Evolutionary conservation across 1,139 yeast species (phyloP), one percentile per base, ranked within the genome.

Genomic region (Magnusiomyces suaveolens): DNA sequence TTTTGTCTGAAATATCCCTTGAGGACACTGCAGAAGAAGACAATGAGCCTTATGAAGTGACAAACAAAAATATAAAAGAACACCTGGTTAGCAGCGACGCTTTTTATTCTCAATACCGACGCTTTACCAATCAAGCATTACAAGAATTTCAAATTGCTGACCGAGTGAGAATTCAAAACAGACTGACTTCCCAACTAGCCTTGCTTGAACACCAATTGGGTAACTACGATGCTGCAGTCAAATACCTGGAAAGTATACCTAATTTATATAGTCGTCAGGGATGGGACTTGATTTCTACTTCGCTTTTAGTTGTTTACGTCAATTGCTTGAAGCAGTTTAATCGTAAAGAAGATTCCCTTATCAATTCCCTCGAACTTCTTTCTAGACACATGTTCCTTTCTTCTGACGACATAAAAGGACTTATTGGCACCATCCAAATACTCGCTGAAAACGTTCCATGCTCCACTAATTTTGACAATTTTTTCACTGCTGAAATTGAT

Each of bases 121-220:
- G 63, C 1, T 60, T 77, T 2, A 81, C 84, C 0, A 75, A 73
- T 44, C 65, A 62, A 52, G 74, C 79, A 0, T 74, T 79, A 36
- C 69, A 71, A 36, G 77, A 78, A 55, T 80, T 78, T 62, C 73
- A 76, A 4, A 62, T 64, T 16, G 75, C 82, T 39, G 74, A 71
- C 18, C 70, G 84, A 58, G 77, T 81, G 12, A 76, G 90, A 59
- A 76, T 89, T 0, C 81, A 86, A 10, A 92, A 86, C 63, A 75
- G 84, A 6, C 71, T 92, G 29, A 82, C 92, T 2, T 80, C 87
- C n/a, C 97, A 92, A 60, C 74, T 88, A 53, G 96, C 95, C 0
- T 66, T 86, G 18, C 69, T 88, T 24, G 81, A 84, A 51, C 85
- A 79, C 64, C 82, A 81, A 59, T 71, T 73, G 50, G 71, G 77